These are phyloP conservation scores for Metschnikowia arizonensis DNA, from an alignment of 805 yeast genomes.

Conservation along the genomic window DNA sequence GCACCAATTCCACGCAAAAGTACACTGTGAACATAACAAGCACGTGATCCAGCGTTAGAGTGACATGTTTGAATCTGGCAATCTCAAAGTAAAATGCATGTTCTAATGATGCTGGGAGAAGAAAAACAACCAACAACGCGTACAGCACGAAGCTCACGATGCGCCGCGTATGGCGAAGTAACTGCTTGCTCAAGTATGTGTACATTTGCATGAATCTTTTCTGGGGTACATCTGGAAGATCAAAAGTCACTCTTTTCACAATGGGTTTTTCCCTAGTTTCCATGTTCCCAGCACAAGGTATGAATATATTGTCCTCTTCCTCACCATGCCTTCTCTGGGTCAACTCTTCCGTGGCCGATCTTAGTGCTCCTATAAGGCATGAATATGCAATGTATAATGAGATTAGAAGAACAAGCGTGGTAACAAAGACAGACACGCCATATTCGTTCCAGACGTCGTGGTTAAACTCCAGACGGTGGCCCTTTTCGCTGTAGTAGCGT, in stretches of 20 bases:
- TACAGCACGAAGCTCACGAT: slow-evolving; percentile 2
- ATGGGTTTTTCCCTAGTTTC: slow-evolving; percentile 1
- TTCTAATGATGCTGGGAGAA: slow-evolving; percentile 15
- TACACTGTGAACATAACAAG: slow-evolving; percentile 14
- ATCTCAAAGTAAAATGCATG: slow-evolving; percentile 23
- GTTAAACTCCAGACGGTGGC: not conserved
- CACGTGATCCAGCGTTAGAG: slow-evolving; percentile 27
- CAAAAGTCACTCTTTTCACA: slow-evolving; percentile 5
- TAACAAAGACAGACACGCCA: not conserved
- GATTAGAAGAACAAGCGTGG: not conserved
- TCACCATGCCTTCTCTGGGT: not conserved
- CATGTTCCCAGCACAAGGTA: not conserved
- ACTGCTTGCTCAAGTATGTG: slow-evolving; percentile 1
- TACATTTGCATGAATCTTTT: not conserved
- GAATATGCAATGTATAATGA: not conserved
- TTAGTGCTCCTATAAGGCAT: not conserved
- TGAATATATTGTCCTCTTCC: not conserved
- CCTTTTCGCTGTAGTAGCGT: not conserved
- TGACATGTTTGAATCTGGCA: slow-evolving; percentile 4
- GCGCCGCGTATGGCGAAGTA: slow-evolving; percentile 1
- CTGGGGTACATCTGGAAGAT: slow-evolving; percentile 7
- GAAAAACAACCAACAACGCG: not conserved
- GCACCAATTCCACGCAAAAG: slow-evolving; percentile 6
- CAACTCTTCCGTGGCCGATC: slow-evolving; percentile 1
- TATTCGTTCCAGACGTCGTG: slow-evolving; percentile 1